phyloP scores from a whole-genome alignment of 352 stramenopile genomes.

The Globisporangium nagaii region DNA sequence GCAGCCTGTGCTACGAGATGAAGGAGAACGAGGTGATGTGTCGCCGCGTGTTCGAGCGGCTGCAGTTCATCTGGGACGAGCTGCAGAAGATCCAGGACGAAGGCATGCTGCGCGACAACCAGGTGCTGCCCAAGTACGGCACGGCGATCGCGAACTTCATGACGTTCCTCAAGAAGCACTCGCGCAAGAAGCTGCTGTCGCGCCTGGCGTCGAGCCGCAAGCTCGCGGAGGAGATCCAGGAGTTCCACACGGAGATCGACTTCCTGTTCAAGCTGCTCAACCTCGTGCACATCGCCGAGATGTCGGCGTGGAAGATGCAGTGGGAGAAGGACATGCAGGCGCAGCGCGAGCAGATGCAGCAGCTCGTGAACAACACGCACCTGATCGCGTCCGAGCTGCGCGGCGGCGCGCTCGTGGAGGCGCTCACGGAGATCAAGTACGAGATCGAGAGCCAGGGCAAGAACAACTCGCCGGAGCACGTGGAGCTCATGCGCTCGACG shows the following conservation, averaged over 20 bases:
- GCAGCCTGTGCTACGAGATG: conserved; percentile 20
- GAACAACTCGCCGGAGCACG: conserved; percentile 5
- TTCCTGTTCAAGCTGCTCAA: conserved; percentile 16
- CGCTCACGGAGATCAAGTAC: conserved; percentile 18
- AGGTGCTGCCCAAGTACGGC: conserved; percentile 29
- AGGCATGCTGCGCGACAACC: conserved; percentile 24
- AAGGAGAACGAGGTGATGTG: conserved; percentile 20
- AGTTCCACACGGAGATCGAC: conserved; percentile 18
- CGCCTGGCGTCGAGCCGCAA: conserved; percentile 11
- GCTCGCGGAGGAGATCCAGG: conserved; percentile 8
- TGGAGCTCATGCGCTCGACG: conserved; percentile 10
- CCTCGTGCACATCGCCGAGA: conserved; percentile 19
- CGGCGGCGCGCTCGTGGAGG: conserved; percentile 12
- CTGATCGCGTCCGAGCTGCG: conserved; percentile 8
- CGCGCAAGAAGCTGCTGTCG: conserved; percentile 12
- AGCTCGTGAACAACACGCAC: conserved; percentile 11
- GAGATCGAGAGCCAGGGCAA: conserved; percentile 12
- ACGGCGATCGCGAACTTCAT: conserved; percentile 26
- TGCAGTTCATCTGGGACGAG: conserved; percentile 26
- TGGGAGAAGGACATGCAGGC: conserved; percentile 13
- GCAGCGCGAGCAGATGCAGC: conserved; percentile 9
- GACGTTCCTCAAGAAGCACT: conserved; percentile 17
- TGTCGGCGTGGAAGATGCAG: conserved; percentile 8
- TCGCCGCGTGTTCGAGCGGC: conserved; percentile 11
- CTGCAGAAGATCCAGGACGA: conserved; percentile 33